Conservation (phyloP, 306 rosid species). For the Dalbergia cochinchinensis region DNA sequence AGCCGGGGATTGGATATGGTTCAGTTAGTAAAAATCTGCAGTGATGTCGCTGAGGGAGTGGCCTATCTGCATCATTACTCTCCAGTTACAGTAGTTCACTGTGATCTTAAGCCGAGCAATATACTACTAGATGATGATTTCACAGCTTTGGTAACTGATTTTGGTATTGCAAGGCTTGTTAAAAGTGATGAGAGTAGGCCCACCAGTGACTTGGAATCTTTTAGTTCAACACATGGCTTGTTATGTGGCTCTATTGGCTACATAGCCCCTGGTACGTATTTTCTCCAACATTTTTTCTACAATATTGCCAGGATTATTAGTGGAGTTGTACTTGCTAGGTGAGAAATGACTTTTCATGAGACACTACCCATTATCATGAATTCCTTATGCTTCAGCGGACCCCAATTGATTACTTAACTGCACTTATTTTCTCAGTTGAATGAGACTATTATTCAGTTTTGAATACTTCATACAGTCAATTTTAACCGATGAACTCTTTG, state of each 20-base stretch:
- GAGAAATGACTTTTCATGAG: neutral
- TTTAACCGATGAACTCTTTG: neutral
- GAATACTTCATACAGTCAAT: neutral
- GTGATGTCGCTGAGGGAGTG: constrained; percentile 91
- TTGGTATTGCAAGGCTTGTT: constrained; percentile 84
- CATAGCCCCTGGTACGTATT: constrained; percentile 87
- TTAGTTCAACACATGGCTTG: constrained; percentile 77
- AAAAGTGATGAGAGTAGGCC: constrained; percentile 51
- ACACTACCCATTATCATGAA: neutral
- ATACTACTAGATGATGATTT: constrained; percentile 84
- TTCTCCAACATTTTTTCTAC: neutral
- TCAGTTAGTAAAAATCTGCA: constrained; percentile 79
- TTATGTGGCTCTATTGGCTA: constrained; percentile 90
- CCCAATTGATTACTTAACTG: neutral
- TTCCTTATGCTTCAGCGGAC: neutral
- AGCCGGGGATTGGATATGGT: constrained; percentile 59
- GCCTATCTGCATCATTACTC: constrained; percentile 89
- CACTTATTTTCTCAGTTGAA: neutral
- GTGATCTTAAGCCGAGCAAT: constrained; percentile 94
- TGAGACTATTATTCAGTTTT: neutral
- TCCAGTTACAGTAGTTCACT: constrained; percentile 81
- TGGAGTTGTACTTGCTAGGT: neutral
- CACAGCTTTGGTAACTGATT: constrained; percentile 90
- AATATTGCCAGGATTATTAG: neutral
- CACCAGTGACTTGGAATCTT: constrained; percentile 52